Base-by-base conservation (phyloP, 768 basidiomycete genomes). In the Serendipita indica region DNA sequence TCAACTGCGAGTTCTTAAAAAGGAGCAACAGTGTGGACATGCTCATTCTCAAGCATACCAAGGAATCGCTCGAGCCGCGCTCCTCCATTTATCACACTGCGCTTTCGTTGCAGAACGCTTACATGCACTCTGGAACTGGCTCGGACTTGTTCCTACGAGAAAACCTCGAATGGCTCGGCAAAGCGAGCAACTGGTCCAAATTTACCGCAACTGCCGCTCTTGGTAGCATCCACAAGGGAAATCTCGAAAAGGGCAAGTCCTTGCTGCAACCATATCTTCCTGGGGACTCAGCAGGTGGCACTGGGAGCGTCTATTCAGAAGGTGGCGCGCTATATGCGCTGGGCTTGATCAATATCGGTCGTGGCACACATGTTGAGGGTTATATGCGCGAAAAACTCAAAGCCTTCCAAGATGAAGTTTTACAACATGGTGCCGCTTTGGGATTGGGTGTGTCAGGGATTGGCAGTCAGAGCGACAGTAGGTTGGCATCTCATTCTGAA, bases 31-130 rank as follows among this genome's bases (percentile, higher is more conserved):
- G 89, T 67, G 84, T 85, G 57, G 96, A 98, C 67, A 77, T 92
- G 68, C 73, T 88, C 18, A 90, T 98, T 62, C 75, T 99, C 49
- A 93, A 93, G 71, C 83, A 83, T 65, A 92, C 91, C 57, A 97
- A 94, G 77, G 92, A 97, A 57, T 81, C 83, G 1, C 76, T 98
- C 20, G 94, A 97, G 66, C 80, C 91, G 27, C 86, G 94, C 34
- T 93, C 89, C 22, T 98, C 94, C 18, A 89, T 99, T 67, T 98
- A 92, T 69, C 96, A 99, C 72, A 92, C 90, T 3, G 92, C 96
- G 3, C 79, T 99, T 62, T 92, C 92, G 5, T 79, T 99, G 60
- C 89, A 93, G 69, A 97, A 99, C 69, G 92, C 96, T 1, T 98
- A 93, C 69, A 93, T 94, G 82, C 85, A 96, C 67, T 83, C 94